Percentiles rank a stretch among this genome's conserved stretches.
These are phyloP conservation scores for Fusarium devonianum DNA, from an alignment of 2,329 filamentous ascomycete species.

Conservation along the genomic window DNA sequence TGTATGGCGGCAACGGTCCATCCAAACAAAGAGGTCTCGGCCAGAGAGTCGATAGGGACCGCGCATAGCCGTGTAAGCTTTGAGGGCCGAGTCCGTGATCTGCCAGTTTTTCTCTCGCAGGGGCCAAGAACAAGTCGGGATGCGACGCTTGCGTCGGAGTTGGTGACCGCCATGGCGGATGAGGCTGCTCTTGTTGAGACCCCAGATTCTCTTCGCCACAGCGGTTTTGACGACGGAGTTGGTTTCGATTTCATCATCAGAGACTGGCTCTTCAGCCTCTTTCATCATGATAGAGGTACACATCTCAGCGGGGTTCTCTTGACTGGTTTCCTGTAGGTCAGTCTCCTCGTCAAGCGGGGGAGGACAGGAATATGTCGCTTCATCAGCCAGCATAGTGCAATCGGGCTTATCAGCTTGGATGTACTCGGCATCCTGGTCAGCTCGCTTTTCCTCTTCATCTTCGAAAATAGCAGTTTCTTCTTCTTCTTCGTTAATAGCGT, in stretches of 20 bases:
- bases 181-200: slow-evolving; percentile 2
- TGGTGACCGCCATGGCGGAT: background rate
- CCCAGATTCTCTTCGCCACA: background rate
- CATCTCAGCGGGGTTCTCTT: no score
- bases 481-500: background rate
- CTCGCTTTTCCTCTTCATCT: background rate
- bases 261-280: no score
- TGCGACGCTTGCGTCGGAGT: background rate
- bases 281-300: no score
- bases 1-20: slow-evolving; percentile 17
- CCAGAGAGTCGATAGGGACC: slow-evolving; percentile 37
- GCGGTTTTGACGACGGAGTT: background rate
- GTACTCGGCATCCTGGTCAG: background rate
- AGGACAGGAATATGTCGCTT: background rate
- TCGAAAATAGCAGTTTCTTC: background rate
- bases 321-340: background rate
- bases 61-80: slow-evolving; percentile 47
- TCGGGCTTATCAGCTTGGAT: background rate
- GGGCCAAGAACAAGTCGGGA: background rate
- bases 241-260: background rate
- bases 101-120: background rate
- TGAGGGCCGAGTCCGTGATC: slow-evolving; percentile 39
- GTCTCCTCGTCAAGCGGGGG: background rate
- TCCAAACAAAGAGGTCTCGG: slow-evolving; percentile 42
- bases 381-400: background rate